Conservation (phyloP, 1,139 yeast species). For the Pichia sorboxylosa region DNA sequence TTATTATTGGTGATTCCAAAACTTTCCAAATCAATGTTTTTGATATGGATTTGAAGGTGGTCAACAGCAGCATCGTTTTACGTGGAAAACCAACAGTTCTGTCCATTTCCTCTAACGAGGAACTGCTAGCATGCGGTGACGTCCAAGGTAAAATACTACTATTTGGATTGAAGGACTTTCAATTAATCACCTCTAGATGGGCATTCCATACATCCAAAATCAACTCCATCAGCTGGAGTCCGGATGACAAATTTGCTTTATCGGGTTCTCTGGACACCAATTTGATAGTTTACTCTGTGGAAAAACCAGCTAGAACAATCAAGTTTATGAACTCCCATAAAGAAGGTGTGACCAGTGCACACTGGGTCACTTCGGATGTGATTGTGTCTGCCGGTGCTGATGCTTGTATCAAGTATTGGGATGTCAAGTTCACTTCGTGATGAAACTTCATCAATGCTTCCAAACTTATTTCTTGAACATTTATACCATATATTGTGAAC, state of each 20-base stretch:
- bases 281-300: conserved; percentile 67
- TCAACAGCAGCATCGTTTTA: conserved; percentile 34
- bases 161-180: conserved; percentile 43
- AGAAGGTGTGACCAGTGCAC: conserved; percentile 68
- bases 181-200: conserved; percentile 81
- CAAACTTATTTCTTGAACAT: not conserved
- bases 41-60: conserved; percentile 7
- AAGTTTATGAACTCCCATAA: conserved; percentile 76
- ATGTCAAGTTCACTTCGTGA: conserved; percentile 21
- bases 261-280: conserved; percentile 81
- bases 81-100: conserved; percentile 24
- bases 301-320: conserved; percentile 63
- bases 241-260: conserved; percentile 58
- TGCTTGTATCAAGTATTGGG: conserved; percentile 72
- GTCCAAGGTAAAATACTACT: conserved; percentile 71
- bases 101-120: conserved; percentile 52
- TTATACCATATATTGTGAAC: not conserved
- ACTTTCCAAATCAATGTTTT: conserved; percentile 22
- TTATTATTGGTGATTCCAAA: conserved; percentile 40
- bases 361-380: conserved; percentile 42
- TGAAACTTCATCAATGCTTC: not conserved
- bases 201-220: conserved; percentile 84
- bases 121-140: conserved; percentile 75
- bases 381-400: conserved; percentile 72
- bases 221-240: conserved; percentile 67